Base-by-base conservation (phyloP, 345 rosid species). In the Aquilaria yunnanensis region DNA sequence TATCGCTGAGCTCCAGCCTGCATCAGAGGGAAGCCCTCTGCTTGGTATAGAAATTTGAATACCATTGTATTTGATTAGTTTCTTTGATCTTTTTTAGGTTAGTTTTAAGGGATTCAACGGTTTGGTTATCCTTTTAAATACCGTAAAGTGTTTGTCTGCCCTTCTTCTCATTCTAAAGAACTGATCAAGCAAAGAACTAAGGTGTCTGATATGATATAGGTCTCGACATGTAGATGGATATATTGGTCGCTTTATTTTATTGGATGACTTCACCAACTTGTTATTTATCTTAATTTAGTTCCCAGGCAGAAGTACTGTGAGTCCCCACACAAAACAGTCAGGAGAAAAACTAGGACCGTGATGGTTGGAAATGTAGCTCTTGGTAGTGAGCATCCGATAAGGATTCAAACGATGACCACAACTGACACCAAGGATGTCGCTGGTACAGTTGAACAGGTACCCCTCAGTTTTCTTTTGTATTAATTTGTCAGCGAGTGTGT, bases 401-500 rank as follows among this genome's bases (percentile, higher is more conserved):
- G 96, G 73, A 79, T 94, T 70, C 99, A 94, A 57, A 94, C 99
- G 2, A 94, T 94, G 99, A 94, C 99, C 59, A 94, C 97, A 53
- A 68, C 78, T 0, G 95, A 94, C 75, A 94, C 99, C 9, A 90
- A 88, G 74, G 89, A 94, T 74, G 78, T 90, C 66, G 80, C 95
- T 74, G 96, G 68, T n/a, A 94, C 99, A 56, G 92, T 94, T 64
- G 97, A 90, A 62, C 76, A 94, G 97, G 99, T 94, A 74, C 56
- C 53, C 60, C 30, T 34, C 16, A 6, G 31, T 49, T 56, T 14
- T 53, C 47, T 43, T 8, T 32, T 51, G 54, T 16, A 16, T 37
- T 37, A 37, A 37, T 4, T 37, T 37, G 2, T 8, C 43, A 5
- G 2, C 2, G 5, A 8, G 2, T 16, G 10, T 32, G 64, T 13